Evolutionary conservation across 352 stramenopile species (phyloP), one percentile per base, ranked within the genome.

Genomic region (Phytophthora agathidicida): DNA sequence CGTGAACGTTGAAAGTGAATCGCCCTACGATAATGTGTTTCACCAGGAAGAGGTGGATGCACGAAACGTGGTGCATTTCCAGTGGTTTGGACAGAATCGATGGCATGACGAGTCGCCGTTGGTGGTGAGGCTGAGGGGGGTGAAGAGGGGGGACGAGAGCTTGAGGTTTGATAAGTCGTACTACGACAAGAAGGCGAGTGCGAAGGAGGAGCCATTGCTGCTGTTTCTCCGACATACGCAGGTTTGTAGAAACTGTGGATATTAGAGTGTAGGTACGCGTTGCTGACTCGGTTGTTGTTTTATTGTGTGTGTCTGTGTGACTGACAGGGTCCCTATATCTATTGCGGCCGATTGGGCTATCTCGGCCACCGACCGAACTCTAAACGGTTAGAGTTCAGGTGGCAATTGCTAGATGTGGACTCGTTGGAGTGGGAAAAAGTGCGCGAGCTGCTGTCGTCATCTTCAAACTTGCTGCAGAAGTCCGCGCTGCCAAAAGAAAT

Each of bases 341-440:
- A 91, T 59, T 87, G 76, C 35, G 81, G 81, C 0, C 76, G 68
- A 7, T 46, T 89, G n/a, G 78, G 72, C 0, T 82, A 82, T 26
- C 55, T 91, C 14, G 81, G 81, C 9, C 42, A 78, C 22, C 47
- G 52, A 10, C 17, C 48, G 1, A 37, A 24, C 9, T 62, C 56
- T 3, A 67, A 59, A 16, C 81, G 77, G 28, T 37, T 91, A 7
- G 77, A 89, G 38, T 89, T 91, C 60, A 77, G 76, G 3, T 91
- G 76, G 77, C 81, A 91, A 52, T 44, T 91, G 30, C 49, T 88
- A 10, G 81, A 91, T 39, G 31, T 71, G 1, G 51, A 65, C 9
- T 52, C 53, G 9, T 22, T 71, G 24, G n/a, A 68, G 11, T 73
- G 68, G 63, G 28, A 32, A 24, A 64, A 71, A 26, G 27, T 71